A percentile compares a stretch with the other conserved stretches of the same genome.
phyloP scores from a whole-genome alignment of 192 early-diverging fungal species.

The Ambispora gerdemannii region DNA sequence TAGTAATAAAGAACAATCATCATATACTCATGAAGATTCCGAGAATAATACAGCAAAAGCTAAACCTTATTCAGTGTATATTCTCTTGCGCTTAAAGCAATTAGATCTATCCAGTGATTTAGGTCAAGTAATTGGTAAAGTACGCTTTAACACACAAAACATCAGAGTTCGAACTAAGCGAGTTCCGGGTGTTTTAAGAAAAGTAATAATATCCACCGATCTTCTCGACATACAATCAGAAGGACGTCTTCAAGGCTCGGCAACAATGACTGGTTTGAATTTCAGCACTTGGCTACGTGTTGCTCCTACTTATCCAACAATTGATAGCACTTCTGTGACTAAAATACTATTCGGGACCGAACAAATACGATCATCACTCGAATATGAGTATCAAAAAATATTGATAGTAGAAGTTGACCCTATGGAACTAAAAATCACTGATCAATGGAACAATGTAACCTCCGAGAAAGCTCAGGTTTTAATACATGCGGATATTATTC shows the following conservation, averaged over 20 bases:
- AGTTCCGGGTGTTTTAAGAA: constrained; percentile 39
- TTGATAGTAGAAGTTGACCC: constrained; percentile 60
- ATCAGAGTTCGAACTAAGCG: constrained; percentile 41
- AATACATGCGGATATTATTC: constrained; percentile 29
- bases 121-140: constrained; percentile 63
- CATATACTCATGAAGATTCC: not conserved
- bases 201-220: constrained; percentile 41
- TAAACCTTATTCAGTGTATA: constrained; percentile 47
- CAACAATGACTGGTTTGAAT: constrained; percentile 33
- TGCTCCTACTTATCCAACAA: constrained; percentile 15
- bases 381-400: constrained; percentile 77
- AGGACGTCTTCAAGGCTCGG: constrained; percentile 55
- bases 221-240: constrained; percentile 51
- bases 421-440: constrained; percentile 43
- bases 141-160: constrained; percentile 49
- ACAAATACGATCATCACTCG: constrained; percentile 51
- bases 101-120: constrained; percentile 56
- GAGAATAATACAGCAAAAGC: constrained; percentile 27
- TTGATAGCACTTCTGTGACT: constrained; percentile 38
- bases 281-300: constrained; percentile 27
- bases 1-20: not conserved
- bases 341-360: constrained; percentile 47
- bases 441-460: constrained; percentile 46
- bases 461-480: constrained; percentile 33
- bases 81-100: constrained; percentile 42